phyloP scores from a whole-genome alignment of 805 yeast genomes.

The Cyberlindnera japonica region DNA sequence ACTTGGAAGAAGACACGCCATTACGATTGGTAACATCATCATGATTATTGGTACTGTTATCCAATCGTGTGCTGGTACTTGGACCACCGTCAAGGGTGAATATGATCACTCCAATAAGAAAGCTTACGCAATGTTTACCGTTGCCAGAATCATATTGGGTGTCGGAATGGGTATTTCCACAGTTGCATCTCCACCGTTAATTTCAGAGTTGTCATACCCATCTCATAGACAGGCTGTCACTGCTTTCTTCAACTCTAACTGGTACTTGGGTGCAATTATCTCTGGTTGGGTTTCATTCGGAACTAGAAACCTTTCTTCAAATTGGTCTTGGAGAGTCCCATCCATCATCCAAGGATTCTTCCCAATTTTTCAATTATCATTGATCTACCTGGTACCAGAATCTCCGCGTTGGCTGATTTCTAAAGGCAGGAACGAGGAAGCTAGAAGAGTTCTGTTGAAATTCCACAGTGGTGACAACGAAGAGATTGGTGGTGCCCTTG shows the following conservation, averaged over 20 bases:
- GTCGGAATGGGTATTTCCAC: constrained; percentile 41
- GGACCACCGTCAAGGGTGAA: constrained; percentile 1
- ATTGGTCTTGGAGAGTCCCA: constrained; percentile 53
- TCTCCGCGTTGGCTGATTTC: constrained; percentile 45
- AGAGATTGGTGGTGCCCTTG: constrained; percentile 21
- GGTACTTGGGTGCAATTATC: constrained; percentile 49
- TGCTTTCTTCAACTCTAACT: constrained; percentile 44
- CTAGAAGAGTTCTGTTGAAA: constrained; percentile 36
- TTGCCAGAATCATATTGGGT: constrained; percentile 44
- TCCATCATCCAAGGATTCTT: constrained; percentile 47
- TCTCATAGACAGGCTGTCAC: constrained; percentile 37
- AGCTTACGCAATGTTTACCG: not conserved
- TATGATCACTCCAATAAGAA: not conserved
- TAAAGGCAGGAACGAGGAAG: constrained; percentile 40
- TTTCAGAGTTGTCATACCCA: constrained; percentile 50
- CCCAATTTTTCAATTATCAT: constrained; percentile 39
- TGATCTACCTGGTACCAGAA: constrained; percentile 43
- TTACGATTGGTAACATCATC: constrained; percentile 19
- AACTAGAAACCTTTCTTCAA: constrained; percentile 28
- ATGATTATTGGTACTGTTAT: constrained; percentile 23
- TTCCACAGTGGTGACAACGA: constrained; percentile 37
- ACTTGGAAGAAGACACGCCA: constrained; percentile 36
- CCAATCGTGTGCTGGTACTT: constrained; percentile 23
- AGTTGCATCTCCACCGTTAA: constrained; percentile 43
- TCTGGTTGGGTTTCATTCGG: constrained; percentile 51